Conservation (phyloP, 306 rosid species). For the Acmispon strigosus region DNA sequence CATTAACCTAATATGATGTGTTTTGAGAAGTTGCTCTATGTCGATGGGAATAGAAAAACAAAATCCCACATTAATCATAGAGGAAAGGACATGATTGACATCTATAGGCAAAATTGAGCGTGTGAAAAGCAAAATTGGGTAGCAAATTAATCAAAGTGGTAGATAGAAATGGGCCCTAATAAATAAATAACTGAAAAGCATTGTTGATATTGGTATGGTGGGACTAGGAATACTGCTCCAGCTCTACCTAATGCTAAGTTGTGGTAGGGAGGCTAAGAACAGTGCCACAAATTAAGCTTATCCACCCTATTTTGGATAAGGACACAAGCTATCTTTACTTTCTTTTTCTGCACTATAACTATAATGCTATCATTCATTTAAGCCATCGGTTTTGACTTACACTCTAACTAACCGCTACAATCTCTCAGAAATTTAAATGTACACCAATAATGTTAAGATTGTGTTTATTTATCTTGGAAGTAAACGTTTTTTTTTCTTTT, state of each 20-base stretch:
- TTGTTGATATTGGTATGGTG: conserved; percentile 19
- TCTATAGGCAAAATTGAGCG: neutral
- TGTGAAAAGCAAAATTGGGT: neutral
- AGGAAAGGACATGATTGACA: neutral
- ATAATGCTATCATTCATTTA: conserved; percentile 11
- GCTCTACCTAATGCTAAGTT: conserved; percentile 25
- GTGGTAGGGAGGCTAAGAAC: conserved; percentile 15
- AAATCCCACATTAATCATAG: neutral
- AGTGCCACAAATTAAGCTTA: conserved; percentile 15
- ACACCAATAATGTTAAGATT: too few species aligned
- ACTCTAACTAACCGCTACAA: neutral
- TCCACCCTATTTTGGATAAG: conserved; percentile 23
- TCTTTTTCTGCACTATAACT: conserved; percentile 21
- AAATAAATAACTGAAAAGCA: neutral
- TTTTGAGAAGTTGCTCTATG: neutral
- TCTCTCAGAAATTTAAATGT: too few species aligned
- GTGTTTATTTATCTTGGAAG: too few species aligned
- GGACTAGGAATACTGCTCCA: conserved; percentile 11
- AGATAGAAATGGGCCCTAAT: conserved; percentile 22
- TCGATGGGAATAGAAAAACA: neutral
- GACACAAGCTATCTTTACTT: neutral
- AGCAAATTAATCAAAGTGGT: conserved; percentile 16
- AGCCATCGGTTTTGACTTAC: neutral
- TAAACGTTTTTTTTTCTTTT: too few species aligned
- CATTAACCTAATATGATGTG: neutral